Evolutionary conservation across 2,329 filamentous ascomycete genomes (phyloP), one percentile per base, ranked within the genome.

Genomic region (Ceratocystis destructans): DNA sequence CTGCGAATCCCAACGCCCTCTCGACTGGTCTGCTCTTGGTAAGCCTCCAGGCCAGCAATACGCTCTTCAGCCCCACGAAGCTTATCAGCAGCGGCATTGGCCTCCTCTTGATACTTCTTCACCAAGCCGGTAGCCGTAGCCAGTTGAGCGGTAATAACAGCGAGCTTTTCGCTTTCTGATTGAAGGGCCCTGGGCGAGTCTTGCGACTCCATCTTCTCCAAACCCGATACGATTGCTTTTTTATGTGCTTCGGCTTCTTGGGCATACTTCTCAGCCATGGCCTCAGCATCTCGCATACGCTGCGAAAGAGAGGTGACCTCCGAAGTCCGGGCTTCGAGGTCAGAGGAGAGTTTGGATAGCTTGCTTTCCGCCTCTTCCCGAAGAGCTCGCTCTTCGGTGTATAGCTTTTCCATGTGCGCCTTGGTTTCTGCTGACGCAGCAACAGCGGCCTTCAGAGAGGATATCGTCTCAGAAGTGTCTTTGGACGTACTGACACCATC

Each of bases 1-100:
- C 94, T 87, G 65, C 94, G 86, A 70, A 97, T 90, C 45, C 87
- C 85, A 65, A 99, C 85, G 62, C 91, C 91, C 75, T 99, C 95
- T 57, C 94, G 85, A 75, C 92, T 97, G 3, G 92, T 88, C 76
- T 99, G 94, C 73, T 99, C 94, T 76, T 99, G 94, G 74, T 97
- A 97, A 33, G 91, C 90, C 75, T 99, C 94, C 2, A 99, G 82
- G 5, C 94, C 94, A 4, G 94, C 95, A 74, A 99, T 97, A 53
- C 94, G 87, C 77, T 97, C 95, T 76, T 99, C 95, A 2, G 94
- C 94, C 67, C 88, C 88, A 64, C 94, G 88, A 64, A 99, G 80
- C 74, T 92, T 95, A 73, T 96, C 91, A 0, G 90, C 88, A 2
- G 92, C 91, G 31, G 81, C 78, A 74, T 99, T 90, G 0, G 92